Percentiles rank a stretch among this genome's conserved stretches.
Evolutionary conservation across 2,329 filamentous ascomycete species (phyloP).

Genomic region (Cladosporium sp.): DNA sequence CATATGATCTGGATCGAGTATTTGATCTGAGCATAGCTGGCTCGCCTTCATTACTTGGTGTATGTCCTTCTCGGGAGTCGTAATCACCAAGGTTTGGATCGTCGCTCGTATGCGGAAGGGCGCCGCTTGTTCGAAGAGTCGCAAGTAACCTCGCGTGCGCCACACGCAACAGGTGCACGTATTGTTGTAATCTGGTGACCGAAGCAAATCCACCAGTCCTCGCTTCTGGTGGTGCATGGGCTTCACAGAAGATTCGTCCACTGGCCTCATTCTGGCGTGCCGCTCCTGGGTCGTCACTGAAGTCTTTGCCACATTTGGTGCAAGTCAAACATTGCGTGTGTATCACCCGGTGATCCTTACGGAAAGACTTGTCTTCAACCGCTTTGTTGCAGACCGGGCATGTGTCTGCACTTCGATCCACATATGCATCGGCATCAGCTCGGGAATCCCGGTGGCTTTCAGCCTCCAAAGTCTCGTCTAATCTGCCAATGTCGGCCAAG

Average conservation of each 20-base stretch:
- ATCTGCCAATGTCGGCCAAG: conserved; percentile 73
- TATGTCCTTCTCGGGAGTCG: conserved; percentile 62
- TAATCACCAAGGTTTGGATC: conserved; percentile 66
- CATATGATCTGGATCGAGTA: conserved; percentile 69
- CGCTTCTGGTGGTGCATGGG: conserved; percentile 47
- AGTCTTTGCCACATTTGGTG: conserved; percentile 66
- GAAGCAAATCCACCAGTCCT: conserved; percentile 63
- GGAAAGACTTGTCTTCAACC: conserved; percentile 90
- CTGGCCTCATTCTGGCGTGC: conserved; percentile 67
- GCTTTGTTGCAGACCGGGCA: conserved; percentile 77
- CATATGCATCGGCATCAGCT: conserved; percentile 39
- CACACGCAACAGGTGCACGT: conserved; percentile 86
- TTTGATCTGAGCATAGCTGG: conserved; percentile 58
- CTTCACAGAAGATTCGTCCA: conserved; percentile 63
- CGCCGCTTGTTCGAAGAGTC: conserved; percentile 78
- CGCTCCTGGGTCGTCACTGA: conserved; percentile 64
- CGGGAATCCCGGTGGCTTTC: conserved; percentile 53
- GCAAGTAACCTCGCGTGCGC: conserved; percentile 85
- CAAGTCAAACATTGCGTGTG: conserved; percentile 74
- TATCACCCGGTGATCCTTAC: conserved; percentile 71
- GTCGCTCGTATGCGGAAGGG: conserved; percentile 68
- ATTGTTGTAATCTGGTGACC: conserved; percentile 86
- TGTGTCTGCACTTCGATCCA: conserved; percentile 60
- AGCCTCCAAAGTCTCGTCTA: conserved; percentile 72
- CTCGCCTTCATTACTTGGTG: conserved; percentile 42